Conservation (phyloP, 352 stramenopile species). For the Phytopythium sindhum region DNA sequence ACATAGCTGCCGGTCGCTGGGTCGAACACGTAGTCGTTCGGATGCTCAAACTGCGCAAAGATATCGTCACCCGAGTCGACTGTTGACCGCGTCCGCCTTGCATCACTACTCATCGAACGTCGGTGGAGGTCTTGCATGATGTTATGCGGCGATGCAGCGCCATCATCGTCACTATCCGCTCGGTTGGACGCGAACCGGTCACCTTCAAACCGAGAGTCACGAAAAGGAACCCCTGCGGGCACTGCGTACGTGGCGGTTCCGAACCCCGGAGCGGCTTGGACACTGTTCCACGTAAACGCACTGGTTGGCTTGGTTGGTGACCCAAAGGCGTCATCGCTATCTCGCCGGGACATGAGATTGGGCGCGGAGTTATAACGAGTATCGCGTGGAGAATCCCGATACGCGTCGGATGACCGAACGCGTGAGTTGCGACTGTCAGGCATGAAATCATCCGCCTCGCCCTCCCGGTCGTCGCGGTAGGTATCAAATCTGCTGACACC, state of each 20-base stretch:
- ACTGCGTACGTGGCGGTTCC: constrained; percentile 40
- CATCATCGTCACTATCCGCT: not conserved
- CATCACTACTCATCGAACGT: not conserved
- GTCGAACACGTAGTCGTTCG: constrained; percentile 79
- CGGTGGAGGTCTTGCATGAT: constrained; percentile 70
- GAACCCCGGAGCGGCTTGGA: constrained; percentile 21
- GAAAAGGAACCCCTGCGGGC: constrained; percentile 20
- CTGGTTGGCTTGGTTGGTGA: not conserved
- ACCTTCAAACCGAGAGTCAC: constrained; percentile 1
- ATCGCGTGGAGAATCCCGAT: not conserved
- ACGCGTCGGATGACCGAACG: not conserved
- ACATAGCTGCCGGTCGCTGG: constrained; percentile 54
- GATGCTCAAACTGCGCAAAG: constrained; percentile 73
- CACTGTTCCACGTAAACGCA: constrained; percentile 38
- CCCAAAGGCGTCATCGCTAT: constrained; percentile 1
- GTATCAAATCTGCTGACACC: constrained; percentile 59
- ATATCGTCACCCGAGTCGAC: constrained; percentile 60
- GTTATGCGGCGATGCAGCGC: constrained; percentile 6
- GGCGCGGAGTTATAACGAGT: not conserved
- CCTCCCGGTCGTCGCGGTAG: constrained; percentile 21
- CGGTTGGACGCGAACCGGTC: not conserved
- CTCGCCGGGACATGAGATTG: not conserved
- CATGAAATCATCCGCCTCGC: constrained; percentile 14
- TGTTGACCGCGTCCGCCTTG: not conserved
- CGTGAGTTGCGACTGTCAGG: not conserved